These are phyloP conservation scores for Aquilaria agallochum DNA, from an alignment of 441 rosid species.

Conservation along the genomic window DNA sequence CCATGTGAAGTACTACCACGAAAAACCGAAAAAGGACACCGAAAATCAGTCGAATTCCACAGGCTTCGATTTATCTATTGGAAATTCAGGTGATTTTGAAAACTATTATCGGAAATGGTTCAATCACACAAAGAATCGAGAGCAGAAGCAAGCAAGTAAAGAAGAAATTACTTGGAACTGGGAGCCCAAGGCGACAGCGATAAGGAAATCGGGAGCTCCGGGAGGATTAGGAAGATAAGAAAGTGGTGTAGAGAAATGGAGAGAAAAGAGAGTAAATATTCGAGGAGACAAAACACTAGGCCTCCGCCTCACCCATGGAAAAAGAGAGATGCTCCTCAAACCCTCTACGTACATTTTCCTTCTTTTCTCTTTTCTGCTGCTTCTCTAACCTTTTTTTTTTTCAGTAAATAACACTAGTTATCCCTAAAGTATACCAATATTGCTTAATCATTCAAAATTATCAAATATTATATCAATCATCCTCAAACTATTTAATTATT, in stretches of 20 bases:
- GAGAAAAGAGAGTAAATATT: conserved; percentile 22
- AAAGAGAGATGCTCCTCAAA: conserved; percentile 30
- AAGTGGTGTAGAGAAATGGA: conserved; percentile 14
- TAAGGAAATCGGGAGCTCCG: conserved; percentile 8
- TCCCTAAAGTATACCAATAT: too few species aligned
- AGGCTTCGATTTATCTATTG: too few species aligned
- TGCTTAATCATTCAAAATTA: too few species aligned
- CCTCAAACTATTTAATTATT: too few species aligned
- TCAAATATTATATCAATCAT: too few species aligned
- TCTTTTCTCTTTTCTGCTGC: not conserved
- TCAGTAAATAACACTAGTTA: too few species aligned
- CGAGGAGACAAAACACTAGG: conserved; percentile 7
- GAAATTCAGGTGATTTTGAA: not conserved
- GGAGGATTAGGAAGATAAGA: conserved; percentile 6
- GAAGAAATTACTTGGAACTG: conserved; percentile 1
- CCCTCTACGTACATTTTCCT: not conserved
- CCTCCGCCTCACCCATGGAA: conserved; percentile 3
- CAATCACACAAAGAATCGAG: not conserved
- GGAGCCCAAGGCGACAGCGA: conserved; percentile 8
- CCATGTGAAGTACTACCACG: too few species aligned
- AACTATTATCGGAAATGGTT: not conserved
- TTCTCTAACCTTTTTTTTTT: not conserved
- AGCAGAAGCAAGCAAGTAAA: conserved; percentile 1
- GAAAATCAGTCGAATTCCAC: too few species aligned
- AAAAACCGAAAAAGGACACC: too few species aligned